A percentile compares a stretch with the other conserved stretches of the same genome.
Conservation (phyloP, 345 rosid genomes). For the Balakata baccata region DNA sequence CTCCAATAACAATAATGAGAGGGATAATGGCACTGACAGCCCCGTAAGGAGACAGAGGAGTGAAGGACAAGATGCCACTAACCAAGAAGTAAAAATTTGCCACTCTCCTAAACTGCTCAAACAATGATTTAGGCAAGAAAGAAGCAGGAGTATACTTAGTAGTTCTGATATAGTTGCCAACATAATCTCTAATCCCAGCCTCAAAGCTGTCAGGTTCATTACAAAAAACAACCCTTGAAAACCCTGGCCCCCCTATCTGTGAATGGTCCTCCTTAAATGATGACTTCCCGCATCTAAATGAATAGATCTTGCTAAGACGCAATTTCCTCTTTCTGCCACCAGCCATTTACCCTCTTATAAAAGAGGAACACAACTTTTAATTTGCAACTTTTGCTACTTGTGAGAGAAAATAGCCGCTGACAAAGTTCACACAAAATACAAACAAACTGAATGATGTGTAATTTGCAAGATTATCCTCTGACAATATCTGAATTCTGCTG, state of each 20-base stretch:
- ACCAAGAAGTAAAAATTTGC: slow-evolving; percentile 87
- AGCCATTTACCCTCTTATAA: slow-evolving; percentile 34
- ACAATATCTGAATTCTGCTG: neutral
- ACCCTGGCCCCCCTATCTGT: slow-evolving; percentile 79
- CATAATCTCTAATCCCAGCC: slow-evolving; percentile 49
- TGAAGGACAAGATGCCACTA: slow-evolving; percentile 67
- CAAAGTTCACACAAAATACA: neutral
- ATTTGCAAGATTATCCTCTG: neutral
- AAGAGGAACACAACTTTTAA: neutral
- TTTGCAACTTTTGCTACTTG: neutral
- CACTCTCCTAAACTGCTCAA: slow-evolving; percentile 94
- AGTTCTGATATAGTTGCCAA: slow-evolving; percentile 60
- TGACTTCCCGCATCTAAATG: slow-evolving; percentile 54
- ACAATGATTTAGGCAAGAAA: slow-evolving; percentile 88
- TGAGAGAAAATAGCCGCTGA: neutral
- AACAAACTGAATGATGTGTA: neutral
- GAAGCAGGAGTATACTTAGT: slow-evolving; percentile 73
- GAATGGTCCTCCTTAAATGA: slow-evolving; percentile 65
- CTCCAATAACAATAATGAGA: slow-evolving; percentile 67
- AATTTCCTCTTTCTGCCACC: slow-evolving; percentile 52
- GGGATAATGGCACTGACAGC: slow-evolving; percentile 71
- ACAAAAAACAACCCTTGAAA: slow-evolving; percentile 72
- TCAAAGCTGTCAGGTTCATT: slow-evolving; percentile 70
- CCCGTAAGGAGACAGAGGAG: slow-evolving; percentile 66
- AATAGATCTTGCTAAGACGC: slow-evolving; percentile 67